Conservation (phyloP, 306 rosid genomes). For the Coriaria nepalensis region DNA sequence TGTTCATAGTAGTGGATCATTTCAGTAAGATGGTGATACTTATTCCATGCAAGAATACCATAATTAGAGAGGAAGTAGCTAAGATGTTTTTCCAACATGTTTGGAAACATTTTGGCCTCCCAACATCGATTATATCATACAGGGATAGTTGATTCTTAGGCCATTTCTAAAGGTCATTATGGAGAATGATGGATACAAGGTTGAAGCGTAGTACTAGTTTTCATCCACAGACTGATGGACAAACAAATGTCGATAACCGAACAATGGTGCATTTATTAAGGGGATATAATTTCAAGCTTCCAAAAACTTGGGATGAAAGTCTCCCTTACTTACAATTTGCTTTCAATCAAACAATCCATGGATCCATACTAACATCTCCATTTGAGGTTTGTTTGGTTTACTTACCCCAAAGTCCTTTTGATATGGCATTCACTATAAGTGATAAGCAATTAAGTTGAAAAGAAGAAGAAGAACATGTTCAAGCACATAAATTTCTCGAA, state of each 20-base stretch:
- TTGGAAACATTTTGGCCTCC: background rate
- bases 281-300: constrained; percentile 1
- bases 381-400: background rate
- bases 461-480: background rate
- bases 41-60: background rate
- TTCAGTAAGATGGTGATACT: background rate
- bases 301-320: background rate
- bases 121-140: background rate
- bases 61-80: background rate
- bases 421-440: background rate
- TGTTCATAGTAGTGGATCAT: background rate
- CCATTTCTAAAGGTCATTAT: too few relatives aligned
- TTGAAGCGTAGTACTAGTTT: background rate
- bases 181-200: constrained; percentile 1
- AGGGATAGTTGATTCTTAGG: background rate
- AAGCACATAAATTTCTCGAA: background rate
- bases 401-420: constrained; percentile 4
- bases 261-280: background rate
- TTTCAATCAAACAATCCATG: background rate
- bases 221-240: background rate
- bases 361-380: background rate
- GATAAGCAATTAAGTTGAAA: background rate
- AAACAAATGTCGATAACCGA: background rate
- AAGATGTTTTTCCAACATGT: background rate
- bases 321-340: background rate